Evolutionary conservation across 345 rosid genomes (phyloP), one percentile per base, ranked within the genome.

Genomic region (Physaria fendleri): DNA sequence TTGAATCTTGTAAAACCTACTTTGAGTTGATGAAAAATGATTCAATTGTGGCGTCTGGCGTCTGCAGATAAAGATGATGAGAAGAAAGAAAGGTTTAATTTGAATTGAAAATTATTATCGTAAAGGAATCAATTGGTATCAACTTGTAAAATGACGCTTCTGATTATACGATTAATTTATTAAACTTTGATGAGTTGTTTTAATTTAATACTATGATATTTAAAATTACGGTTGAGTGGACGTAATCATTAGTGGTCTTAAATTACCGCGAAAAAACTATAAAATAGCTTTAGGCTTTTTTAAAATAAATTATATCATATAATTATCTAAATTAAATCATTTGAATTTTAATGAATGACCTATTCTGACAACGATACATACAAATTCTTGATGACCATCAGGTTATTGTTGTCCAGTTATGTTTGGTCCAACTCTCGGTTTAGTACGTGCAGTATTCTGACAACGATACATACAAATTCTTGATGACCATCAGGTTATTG

Each of bases 111-210:
- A 25, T 21, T 67, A 37, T 5, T 25, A 16, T 13, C 8, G 5
- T 5, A 3, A 18, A 45, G 57, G 27, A 42, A 68, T 68, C 72
- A 59, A 59, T 39, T 49, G 57, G 27, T 17, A 68, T 68, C 72
- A 59, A 59, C 46, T 49, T 67, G 59, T 66, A 40, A 35, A 35
- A 67, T 40, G 52, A 67, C 45, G 59, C 59, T 59, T 50, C 54
- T 67, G 45, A 9, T 58, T 33, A 48, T 57, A 58, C 23, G 16
- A 39, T 46, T 4, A 20, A n/a, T n/a, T n/a, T n/a, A n/a, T n/a
- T n/a, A n/a, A n/a, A n/a, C n/a, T n/a, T n/a, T 12, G 14, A 32
- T 33, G 38, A 42, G 24, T 48, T 38, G 8, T 42, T 3, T 13
- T 33, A 24, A n/a, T 53, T 18, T 0, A 33, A 11, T 35, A 45